A percentile compares a stretch with the other conserved stretches of the same genome.
phyloP scores from a whole-genome alignment of 345 rosid genomes.

The Populus alba region DNA sequence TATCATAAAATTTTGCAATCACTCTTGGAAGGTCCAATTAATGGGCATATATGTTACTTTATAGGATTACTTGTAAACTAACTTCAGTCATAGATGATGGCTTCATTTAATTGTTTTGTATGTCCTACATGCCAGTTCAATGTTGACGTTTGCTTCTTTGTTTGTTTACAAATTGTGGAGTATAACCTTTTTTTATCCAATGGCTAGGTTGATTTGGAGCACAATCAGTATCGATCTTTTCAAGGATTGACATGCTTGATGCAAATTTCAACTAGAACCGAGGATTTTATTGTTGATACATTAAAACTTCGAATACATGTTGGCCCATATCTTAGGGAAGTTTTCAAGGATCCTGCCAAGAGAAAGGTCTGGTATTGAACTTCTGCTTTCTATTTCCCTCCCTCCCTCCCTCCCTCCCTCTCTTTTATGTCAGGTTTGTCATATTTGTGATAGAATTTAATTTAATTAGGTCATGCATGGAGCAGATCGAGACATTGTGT shows the following conservation, averaged over 20 bases:
- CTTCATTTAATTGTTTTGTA: background rate
- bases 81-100: background rate
- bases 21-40: background rate
- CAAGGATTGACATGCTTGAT: constrained; percentile 96
- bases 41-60: background rate
- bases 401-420: background rate
- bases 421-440: constrained; percentile 7
- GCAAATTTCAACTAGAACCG: constrained; percentile 92
- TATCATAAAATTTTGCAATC: background rate
- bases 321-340: constrained; percentile 81
- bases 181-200: background rate
- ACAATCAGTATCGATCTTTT: constrained; percentile 91
- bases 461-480: constrained; percentile 92
- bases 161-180: background rate
- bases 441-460: constrained; percentile 26
- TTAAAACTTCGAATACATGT: constrained; percentile 79
- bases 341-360: constrained; percentile 85
- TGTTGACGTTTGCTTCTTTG: background rate
- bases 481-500: constrained; percentile 84
- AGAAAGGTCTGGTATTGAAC: constrained; percentile 58
- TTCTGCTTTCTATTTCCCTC: background rate
- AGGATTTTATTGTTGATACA: constrained; percentile 81
- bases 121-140: background rate
- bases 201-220: constrained; percentile 89
- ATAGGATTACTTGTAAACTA: background rate